Base-by-base conservation (phyloP, 176 grass and related monocot genomes). In the Bolboschoenus planiculmis region DNA sequence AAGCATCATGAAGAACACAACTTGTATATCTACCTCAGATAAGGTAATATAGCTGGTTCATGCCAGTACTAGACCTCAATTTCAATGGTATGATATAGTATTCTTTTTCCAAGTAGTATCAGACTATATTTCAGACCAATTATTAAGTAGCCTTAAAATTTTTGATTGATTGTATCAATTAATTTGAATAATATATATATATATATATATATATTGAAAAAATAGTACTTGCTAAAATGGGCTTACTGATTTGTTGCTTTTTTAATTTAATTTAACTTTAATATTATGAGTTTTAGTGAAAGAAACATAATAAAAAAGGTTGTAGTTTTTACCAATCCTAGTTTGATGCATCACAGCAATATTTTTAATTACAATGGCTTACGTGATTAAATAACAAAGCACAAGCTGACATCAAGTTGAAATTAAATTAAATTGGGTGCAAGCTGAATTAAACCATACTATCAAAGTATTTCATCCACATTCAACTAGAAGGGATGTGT, bases 1-100 rank as follows among this genome's bases (percentile, higher is more conserved):
- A 87, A 98, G 96, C 91, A 98, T 98, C 88, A 95, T 95, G 92
- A 98, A 98, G 86, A 98, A 95, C 88, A 91, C 82, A 27, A 90
- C 92, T 64, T 95, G 87, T 86, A 90, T 98, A 79, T 93, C 92
- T 78, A 95, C 92, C 80, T 91, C 92, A 14, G 96, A 98, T 46
- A 98, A 95, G 90, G 96, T 98, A 93, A 83, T 64, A 20, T 68
- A 77, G 72, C 72, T 33, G 27, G 72, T 77, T 47, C 44, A 18
- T 77, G 44, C 14, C 14, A 31, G 43, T 76, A 48, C 46, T 77
- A 77, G 14, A 3, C 21, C 44, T 30, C 14, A 33, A 51, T 77
- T 43, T 30, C 27, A 51, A 75, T 75, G 43, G 71, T 16, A 68
- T 68, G 64, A 40, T 40, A 21, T 21, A 16, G 15, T 39, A n/a